Evolutionary conservation across 1,139 yeast genomes (phyloP).

Genomic region (Keqinozyma sinolaborantium): DNA sequence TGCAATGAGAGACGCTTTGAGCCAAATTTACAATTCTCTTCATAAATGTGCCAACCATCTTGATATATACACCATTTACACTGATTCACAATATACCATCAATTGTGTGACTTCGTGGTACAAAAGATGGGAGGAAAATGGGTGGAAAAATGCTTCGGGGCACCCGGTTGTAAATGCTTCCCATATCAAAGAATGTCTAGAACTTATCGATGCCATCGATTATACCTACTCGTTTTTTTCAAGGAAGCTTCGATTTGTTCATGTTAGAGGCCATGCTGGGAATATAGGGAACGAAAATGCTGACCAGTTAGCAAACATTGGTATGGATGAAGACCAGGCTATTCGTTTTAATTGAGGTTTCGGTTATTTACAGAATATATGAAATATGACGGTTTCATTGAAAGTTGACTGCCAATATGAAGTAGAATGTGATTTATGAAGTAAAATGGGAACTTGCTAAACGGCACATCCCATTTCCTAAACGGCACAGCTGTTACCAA

Average conservation of each 20-base stretch:
- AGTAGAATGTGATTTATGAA: too few relatives aligned
- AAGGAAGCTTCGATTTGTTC: conserved; percentile 40
- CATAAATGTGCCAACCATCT: conserved; percentile 9
- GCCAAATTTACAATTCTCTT: conserved; percentile 20
- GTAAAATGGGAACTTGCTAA: too few relatives aligned
- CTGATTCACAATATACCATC: conserved; percentile 60
- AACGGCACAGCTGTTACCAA: too few relatives aligned
- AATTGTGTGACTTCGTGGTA: conserved; percentile 51
- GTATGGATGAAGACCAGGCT: too few relatives aligned
- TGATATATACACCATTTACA: conserved; percentile 28
- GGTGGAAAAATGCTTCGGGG: conserved; percentile 47
- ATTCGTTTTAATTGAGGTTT: too few relatives aligned
- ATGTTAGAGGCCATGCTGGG: conserved; percentile 77
- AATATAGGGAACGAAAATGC: conserved; percentile 73
- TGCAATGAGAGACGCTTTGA: conserved; percentile 60
- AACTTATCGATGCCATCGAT: conserved; percentile 25
- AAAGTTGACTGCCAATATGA: too few relatives aligned
- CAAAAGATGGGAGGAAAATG: conserved; percentile 48
- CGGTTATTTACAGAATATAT: too few relatives aligned
- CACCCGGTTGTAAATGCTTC: conserved; percentile 49
- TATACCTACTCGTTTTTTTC: conserved; percentile 18
- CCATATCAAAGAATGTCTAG: conserved; percentile 33
- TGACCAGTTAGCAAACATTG: conserved; percentile 67
- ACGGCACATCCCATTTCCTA: too few relatives aligned
- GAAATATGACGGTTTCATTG: too few relatives aligned